These are phyloP conservation scores for Huntiella moniliformis DNA, from an alignment of 2,329 filamentous ascomycete species.

Conservation along the genomic window DNA sequence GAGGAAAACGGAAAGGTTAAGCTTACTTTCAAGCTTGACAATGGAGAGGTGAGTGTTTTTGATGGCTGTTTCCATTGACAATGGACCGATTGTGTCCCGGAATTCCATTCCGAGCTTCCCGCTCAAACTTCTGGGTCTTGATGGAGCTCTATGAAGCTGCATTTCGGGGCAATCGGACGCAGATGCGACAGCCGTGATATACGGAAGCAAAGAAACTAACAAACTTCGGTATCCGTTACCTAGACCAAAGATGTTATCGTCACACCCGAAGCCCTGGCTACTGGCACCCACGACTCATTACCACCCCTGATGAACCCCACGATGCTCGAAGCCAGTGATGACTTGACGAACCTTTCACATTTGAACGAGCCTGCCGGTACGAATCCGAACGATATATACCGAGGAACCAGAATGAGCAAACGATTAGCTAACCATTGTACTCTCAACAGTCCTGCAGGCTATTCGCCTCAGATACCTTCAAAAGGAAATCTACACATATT, in stretches of 20 bases:
- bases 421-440: neutral
- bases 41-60: constrained; percentile 57
- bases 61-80: no score
- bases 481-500: constrained; percentile 99
- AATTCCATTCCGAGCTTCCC: no score
- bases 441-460: constrained; percentile 63
- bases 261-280: constrained; percentile 55
- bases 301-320: constrained; percentile 95
- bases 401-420: neutral
- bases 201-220: neutral
- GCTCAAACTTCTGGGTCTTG: no score
- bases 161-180: no score
- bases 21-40: constrained; percentile 75
- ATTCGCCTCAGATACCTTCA: constrained; percentile 94
- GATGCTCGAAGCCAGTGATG: constrained; percentile 96
- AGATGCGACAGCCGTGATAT: no score
- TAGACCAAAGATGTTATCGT: constrained; percentile 68
- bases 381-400: constrained; percentile 13
- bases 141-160: no score
- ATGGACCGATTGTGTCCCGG: no score
- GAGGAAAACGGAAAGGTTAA: constrained; percentile 71
- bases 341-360: constrained; percentile 92
- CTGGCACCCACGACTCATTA: constrained; percentile 56
- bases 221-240: neutral
- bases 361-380: constrained; percentile 93